Conservation (phyloP, 257 asterid species). For the Nicotiana benthamiana region DNA sequence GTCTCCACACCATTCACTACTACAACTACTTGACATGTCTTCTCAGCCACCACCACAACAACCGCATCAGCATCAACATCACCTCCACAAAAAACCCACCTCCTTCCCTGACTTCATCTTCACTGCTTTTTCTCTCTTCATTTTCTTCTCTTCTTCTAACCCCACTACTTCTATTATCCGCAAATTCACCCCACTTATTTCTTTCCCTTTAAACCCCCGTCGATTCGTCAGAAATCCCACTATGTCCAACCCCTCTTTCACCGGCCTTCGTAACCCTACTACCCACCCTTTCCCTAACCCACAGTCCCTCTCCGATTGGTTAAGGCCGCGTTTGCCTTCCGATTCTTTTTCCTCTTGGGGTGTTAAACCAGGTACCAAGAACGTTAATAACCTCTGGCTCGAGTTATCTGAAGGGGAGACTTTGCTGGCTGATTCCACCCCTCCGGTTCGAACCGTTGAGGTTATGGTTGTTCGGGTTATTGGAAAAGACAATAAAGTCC, state of each 20-base stretch:
- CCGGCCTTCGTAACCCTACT: slow-evolving; percentile 22
- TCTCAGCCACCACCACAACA: slow-evolving; percentile 37
- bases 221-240: slow-evolving; percentile 37
- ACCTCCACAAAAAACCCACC: slow-evolving; percentile 39
- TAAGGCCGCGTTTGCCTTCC: slow-evolving; percentile 60
- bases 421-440: slow-evolving; percentile 52
- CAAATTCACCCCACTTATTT: slow-evolving; percentile 33
- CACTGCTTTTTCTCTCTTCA: slow-evolving; percentile 66
- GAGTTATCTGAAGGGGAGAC: slow-evolving; percentile 86
- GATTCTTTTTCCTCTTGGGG: slow-evolving; percentile 92
- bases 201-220: slow-evolving; percentile 47
- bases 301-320: slow-evolving; percentile 88
- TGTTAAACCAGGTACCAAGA: slow-evolving; percentile 85
- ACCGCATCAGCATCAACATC: slow-evolving; percentile 40
- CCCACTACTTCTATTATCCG: slow-evolving; percentile 19
- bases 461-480: slow-evolving; percentile 62
- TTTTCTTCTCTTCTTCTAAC: slow-evolving; percentile 58
- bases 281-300: slow-evolving; percentile 58
- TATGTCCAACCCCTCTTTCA: slow-evolving; percentile 41
- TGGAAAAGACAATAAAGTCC: slow-evolving; percentile 42
- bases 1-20: slow-evolving; percentile 6
- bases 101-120: slow-evolving; percentile 65
- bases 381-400: slow-evolving; percentile 77
- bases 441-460: slow-evolving; percentile 75
- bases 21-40: slow-evolving; percentile 21